A percentile compares a stretch with the other conserved stretches of the same genome.
Conservation (phyloP, 139 green algal species). For the Tetradesmus obliquus region DNA sequence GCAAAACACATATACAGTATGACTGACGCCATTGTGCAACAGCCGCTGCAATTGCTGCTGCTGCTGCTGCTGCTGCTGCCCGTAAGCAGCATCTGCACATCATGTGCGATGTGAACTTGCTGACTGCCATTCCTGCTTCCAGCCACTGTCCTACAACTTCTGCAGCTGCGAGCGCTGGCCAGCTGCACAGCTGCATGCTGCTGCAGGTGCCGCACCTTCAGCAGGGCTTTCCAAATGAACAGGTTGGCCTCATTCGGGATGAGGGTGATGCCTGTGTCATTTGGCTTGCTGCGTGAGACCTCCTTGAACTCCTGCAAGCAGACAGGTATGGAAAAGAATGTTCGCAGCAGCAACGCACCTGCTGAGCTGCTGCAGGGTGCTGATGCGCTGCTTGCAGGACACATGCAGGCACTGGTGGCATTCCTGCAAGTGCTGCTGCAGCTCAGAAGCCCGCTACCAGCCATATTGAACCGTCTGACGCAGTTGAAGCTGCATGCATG, state of each 20-base stretch:
- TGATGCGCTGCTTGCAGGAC: background rate
- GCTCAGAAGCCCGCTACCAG: background rate
- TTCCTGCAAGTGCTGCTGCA: background rate
- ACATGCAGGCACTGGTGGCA: background rate
- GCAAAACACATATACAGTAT: too few relatives aligned
- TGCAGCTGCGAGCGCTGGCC: background rate
- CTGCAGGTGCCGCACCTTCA: conserved; percentile 61
- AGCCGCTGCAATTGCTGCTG: background rate
- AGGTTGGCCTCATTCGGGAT: conserved; percentile 83
- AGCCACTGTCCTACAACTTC: background rate
- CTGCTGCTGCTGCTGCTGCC: background rate
- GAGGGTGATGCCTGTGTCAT: conserved; percentile 74
- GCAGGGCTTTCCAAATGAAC: conserved; percentile 74
- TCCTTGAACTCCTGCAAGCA: conserved; percentile 81
- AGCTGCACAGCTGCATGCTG: background rate
- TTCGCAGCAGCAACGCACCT: background rate
- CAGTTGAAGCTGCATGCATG: background rate
- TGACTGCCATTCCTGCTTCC: background rate
- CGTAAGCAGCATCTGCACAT: background rate
- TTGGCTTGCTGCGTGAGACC: conserved; percentile 42
- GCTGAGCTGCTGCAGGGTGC: background rate
- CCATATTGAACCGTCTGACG: background rate
- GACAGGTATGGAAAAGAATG: background rate
- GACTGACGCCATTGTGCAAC: background rate
- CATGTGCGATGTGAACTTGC: background rate